Percentiles rank a stretch among this genome's conserved stretches.
phyloP scores from a whole-genome alignment of 2,329 filamentous ascomycete species.

The Diaporthe caulivora region DNA sequence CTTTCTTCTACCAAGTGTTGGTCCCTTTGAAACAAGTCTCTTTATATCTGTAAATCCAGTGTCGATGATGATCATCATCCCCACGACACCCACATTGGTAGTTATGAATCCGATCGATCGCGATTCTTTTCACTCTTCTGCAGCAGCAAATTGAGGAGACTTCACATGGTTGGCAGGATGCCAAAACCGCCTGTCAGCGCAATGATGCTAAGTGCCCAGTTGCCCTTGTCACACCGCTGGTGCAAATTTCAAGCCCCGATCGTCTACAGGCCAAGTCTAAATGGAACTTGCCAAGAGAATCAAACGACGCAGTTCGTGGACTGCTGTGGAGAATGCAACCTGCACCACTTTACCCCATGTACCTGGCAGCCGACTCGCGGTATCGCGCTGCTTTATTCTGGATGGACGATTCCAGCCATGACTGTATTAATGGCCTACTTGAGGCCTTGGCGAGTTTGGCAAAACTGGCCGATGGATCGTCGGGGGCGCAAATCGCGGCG shows the following conservation, averaged over 20 bases:
- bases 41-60: no score
- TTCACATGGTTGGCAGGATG: not conserved
- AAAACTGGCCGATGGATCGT: no score
- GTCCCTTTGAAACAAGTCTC: no score
- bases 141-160: not conserved
- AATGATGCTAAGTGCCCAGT: not conserved
- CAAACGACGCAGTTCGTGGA: not conserved
- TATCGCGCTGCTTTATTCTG: not conserved
- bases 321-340: not conserved
- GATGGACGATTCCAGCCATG: not conserved
- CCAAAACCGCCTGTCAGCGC: not conserved
- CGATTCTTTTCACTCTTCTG: not conserved
- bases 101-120: no score
- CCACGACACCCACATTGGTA: not conserved
- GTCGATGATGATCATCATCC: no score
- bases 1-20: no score
- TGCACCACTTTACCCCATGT: no score
- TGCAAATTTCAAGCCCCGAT: not conserved
- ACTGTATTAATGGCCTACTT: no score
- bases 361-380: not conserved
- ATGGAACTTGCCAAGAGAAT: conserved; percentile 11
- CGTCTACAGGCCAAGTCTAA: conserved; percentile 14
- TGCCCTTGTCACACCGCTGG: conserved; percentile 9
- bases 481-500: not conserved
- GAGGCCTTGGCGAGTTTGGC: not conserved